Percentiles rank a stretch among this genome's conserved stretches.
Evolutionary conservation across 306 rosid species (phyloP).

Genomic region (Astragalus glycyphyllos): DNA sequence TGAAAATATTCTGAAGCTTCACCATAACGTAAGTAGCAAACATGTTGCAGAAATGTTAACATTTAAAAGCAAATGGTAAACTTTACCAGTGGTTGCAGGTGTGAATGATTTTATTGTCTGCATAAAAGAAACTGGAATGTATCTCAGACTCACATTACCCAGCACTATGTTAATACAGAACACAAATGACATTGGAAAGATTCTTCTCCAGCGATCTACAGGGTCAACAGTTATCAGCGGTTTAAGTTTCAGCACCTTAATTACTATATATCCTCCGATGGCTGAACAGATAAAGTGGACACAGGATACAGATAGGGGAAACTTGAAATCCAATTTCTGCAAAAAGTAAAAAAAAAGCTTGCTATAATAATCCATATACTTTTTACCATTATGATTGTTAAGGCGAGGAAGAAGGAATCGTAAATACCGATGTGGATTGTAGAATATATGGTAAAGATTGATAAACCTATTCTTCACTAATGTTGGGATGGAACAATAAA

Average conservation of each 20-base stretch:
- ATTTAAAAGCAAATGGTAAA: conserved; percentile 11
- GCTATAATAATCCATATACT: too few species aligned
- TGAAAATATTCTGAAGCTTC: conserved; percentile 27
- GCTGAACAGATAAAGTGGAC: conserved; percentile 96
- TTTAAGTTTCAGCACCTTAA: conserved; percentile 84
- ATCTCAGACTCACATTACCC: conserved; percentile 95
- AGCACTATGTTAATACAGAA: conserved; percentile 93
- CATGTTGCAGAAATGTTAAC: conserved; percentile 12
- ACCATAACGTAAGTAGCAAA: conserved; percentile 16
- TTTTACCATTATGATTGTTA: neutral
- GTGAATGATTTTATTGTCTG: conserved; percentile 98
- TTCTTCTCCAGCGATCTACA: conserved; percentile 94
- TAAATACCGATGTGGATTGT: conserved; percentile 3
- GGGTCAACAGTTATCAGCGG: conserved; percentile 87
- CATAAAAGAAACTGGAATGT: conserved; percentile 99
- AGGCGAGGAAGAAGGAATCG: conserved; percentile 20
- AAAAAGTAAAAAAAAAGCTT: conserved; percentile 21
- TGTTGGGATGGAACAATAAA: conserved; percentile 7
- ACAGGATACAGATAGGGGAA: conserved; percentile 86
- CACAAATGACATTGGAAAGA: conserved; percentile 99
- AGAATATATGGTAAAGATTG: conserved; percentile 25
- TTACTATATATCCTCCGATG: conserved; percentile 77
- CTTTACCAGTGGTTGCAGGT: conserved; percentile 93
- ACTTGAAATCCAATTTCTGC: conserved; percentile 98
- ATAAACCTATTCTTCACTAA: conserved; percentile 21